Conservation (phyloP, 257 asterid species). For the Datura wrightii region DNA sequence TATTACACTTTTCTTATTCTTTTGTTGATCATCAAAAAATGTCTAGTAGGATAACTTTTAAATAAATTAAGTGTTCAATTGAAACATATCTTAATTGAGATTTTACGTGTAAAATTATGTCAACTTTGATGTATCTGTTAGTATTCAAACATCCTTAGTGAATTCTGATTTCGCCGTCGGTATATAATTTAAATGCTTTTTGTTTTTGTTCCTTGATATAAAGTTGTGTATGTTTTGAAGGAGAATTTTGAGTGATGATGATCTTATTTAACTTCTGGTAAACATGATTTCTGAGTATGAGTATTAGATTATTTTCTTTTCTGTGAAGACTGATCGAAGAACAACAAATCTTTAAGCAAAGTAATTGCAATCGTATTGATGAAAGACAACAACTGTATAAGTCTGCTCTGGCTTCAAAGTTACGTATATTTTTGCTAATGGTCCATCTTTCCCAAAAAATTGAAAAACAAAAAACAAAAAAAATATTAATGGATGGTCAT, state of each 20-base stretch:
- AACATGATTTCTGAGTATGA: neutral
- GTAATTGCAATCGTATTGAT: slow-evolving; percentile 29
- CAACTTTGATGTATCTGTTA: too few species aligned
- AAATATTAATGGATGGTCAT: neutral
- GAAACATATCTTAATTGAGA: too few species aligned
- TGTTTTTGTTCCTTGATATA: neutral
- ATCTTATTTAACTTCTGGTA: neutral
- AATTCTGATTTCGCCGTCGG: neutral
- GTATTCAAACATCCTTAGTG: neutral
- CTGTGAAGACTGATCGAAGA: slow-evolving; percentile 51
- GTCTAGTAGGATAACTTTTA: too few species aligned
- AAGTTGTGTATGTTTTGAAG: neutral
- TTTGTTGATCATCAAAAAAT: too few species aligned
- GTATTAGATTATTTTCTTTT: neutral
- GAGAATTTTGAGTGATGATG: neutral
- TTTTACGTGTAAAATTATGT: too few species aligned
- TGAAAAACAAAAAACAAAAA: neutral
- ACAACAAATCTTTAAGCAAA: slow-evolving; percentile 38
- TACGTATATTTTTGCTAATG: slow-evolving; percentile 35
- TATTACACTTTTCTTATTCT: too few species aligned
- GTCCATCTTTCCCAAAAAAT: neutral
- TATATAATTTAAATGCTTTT: neutral
- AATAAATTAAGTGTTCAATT: too few species aligned
- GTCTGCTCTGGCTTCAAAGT: slow-evolving; percentile 58
- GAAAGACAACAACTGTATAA: slow-evolving; percentile 30